Base-by-base conservation (phyloP, 371 early-diverging fungal species). In the Dinochytrium kinnereticum region DNA sequence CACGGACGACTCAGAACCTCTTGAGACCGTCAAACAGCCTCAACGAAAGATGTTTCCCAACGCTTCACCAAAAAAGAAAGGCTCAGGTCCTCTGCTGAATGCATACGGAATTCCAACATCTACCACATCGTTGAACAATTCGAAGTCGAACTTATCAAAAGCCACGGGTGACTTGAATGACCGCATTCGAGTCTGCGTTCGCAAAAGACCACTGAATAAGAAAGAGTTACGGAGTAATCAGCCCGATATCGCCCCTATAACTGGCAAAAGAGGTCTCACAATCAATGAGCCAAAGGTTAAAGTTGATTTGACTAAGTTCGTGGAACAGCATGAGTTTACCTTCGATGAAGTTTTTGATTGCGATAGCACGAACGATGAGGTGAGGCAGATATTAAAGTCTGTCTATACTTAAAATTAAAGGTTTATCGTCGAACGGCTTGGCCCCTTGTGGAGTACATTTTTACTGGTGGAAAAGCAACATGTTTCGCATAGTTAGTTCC, bases 261-360 rank as follows among this genome's bases (percentile, higher is more conserved):
- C 79, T 15, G 90, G 93, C 21, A 78, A 89, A 19, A 81, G 93
- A 26, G 89, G 89, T 5, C 80, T 98, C 49, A 86, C 89, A 1
- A 87, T 98, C 0, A 89, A 96, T 80, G 99, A 95, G 80, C 96
- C 93, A 80, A 95, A 92, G 73, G 89, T 90, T 0, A 95, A 95
- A 72, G 93, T 98, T 28, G 99, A 99, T 81, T 83, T 99, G 81
- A 96, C 97, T 37, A 93, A 91, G 74, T 98, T 91, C 80, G 93
- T 94, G 30, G 99, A 98, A 68, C 90, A 93, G 73, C 98, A 99
- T 82, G 83, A 89, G 33, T 99, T 99, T 79, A 86, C 88, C 0
- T 99, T 99, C 88, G 99, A 99, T 82, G 96, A 96, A 77, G 97
- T 94, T 0, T 98, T 99, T 87, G 96, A 95, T 70, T 84, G 88